These are phyloP conservation scores for Saccharomyces hybrid DNA, from an alignment of 1,139 yeast genomes.

Conservation along the genomic window DNA sequence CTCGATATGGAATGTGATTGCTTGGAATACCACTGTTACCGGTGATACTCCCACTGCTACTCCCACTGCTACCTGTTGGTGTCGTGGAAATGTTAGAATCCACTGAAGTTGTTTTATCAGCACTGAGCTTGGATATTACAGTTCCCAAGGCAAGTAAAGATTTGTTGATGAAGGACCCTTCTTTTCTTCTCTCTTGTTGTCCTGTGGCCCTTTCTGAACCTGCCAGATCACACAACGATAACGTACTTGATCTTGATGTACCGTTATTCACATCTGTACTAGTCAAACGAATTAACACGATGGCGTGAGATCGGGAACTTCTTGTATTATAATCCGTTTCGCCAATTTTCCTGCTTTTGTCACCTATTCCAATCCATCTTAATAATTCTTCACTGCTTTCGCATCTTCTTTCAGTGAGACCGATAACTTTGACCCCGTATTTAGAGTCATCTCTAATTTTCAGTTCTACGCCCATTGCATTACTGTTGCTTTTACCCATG, in stretches of 20 bases:
- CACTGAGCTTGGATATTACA: conserved; percentile 72
- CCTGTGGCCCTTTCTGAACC: conserved; percentile 91
- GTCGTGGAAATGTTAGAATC: conserved; percentile 10
- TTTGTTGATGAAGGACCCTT: conserved; percentile 87
- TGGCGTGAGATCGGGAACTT: conserved; percentile 89
- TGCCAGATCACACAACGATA: conserved; percentile 89
- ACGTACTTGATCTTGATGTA: conserved; percentile 48
- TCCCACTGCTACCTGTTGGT: conserved; percentile 16
- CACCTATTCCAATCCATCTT: conserved; percentile 59
- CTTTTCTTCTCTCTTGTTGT: conserved; percentile 73
- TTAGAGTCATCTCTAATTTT: conserved; percentile 68
- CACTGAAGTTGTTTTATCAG: conserved; percentile 18
- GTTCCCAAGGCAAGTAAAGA: conserved; percentile 84
- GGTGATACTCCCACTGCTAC: conserved; percentile 8
- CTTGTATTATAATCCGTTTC: conserved; percentile 81
- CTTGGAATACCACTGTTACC: conserved; percentile 8
- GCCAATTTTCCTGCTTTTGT: conserved; percentile 67
- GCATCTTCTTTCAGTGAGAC: conserved; percentile 58
- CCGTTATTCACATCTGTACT: conserved; percentile 38
- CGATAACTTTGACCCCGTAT: conserved; percentile 71
- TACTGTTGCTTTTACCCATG: conserved; percentile 3
- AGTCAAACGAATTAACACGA: conserved; percentile 61
- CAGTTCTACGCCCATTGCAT: conserved; percentile 38
- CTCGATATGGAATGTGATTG: conserved; percentile 81
- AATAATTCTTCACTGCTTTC: conserved; percentile 52